Evolutionary conservation across 139 green algal genomes (phyloP).

Genomic region (Tetratostichococcus sp.): DNA sequence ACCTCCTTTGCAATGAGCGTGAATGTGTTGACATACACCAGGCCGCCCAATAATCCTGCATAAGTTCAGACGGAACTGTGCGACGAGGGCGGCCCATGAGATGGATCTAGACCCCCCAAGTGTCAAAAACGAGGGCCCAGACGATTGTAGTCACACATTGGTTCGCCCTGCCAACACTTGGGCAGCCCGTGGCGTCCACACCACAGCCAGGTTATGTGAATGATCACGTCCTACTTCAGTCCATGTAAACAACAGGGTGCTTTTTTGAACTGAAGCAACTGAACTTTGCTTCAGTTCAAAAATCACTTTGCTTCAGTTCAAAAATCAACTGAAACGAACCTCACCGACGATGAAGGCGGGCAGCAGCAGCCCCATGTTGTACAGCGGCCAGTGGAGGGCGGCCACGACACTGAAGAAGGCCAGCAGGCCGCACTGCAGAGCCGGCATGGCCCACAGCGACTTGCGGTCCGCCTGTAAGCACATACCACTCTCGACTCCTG

Average conservation of each 20-base stretch:
- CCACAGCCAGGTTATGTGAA: too few species aligned
- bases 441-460: constrained; percentile 56
- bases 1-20: constrained; percentile 43
- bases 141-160: too few species aligned
- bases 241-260: too few species aligned
- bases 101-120: too few species aligned
- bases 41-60: constrained; percentile 55
- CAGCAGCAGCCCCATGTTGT: constrained; percentile 44
- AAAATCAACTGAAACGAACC: neutral
- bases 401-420: constrained; percentile 47
- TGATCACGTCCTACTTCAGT: too few species aligned
- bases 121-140: too few species aligned
- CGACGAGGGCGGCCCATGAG: too few species aligned
- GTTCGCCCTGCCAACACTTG: too few species aligned
- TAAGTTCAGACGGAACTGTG: neutral
- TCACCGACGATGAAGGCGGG: neutral
- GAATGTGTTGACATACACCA: constrained; percentile 67
- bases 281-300: too few species aligned
- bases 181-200: too few species aligned
- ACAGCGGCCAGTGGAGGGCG: constrained; percentile 25
- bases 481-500: neutral
- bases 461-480: constrained; percentile 24
- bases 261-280: too few species aligned
- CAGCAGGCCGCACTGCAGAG: constrained; percentile 45
- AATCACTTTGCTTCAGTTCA: too few species aligned